A percentile compares a stretch with the other conserved stretches of the same genome.
Conservation (phyloP, 345 rosid genomes). For the Camelina sativa region DNA sequence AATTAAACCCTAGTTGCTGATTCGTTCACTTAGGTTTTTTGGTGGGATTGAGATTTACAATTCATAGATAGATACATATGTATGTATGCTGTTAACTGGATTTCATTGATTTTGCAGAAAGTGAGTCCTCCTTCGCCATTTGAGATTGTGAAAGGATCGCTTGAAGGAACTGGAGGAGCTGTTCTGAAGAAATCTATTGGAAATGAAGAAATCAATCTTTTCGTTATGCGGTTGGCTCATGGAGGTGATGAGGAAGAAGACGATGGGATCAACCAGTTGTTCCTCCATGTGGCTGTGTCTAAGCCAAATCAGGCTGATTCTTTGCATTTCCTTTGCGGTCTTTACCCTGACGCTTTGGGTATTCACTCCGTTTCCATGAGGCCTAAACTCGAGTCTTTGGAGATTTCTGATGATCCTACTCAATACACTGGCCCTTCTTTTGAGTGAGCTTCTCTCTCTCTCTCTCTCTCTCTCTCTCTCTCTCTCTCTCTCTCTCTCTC, state of each 20-base stretch:
- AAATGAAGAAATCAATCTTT: conserved; percentile 71
- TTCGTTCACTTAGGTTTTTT: conserved; percentile 25
- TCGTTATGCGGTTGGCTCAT: conserved; percentile 67
- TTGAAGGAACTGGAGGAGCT: conserved; percentile 72
- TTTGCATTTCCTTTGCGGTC: conserved; percentile 80
- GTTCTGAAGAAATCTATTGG: conserved; percentile 68
- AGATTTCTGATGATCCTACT: conserved; percentile 48
- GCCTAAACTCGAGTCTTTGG: conserved; percentile 57
- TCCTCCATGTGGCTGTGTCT: conserved; percentile 79
- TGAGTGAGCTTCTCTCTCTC: conserved; percentile 55
- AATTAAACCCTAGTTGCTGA: conserved; percentile 36
- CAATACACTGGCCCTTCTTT: conserved; percentile 78
- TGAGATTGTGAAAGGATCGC: conserved; percentile 69
- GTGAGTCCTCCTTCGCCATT: conserved; percentile 78
- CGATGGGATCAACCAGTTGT: conserved; percentile 77
- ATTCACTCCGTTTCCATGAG: conserved; percentile 88
- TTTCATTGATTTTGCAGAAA: conserved; percentile 56
- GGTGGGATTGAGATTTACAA: neutral
- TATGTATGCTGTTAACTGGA: no score
- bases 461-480: neutral
- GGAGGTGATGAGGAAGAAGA: conserved; percentile 60
- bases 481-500: neutral
- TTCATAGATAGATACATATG: no score
- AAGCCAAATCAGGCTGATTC: conserved; percentile 73
- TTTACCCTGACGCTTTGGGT: conserved; percentile 92